A percentile compares a stretch with the other conserved stretches of the same genome.
Conservation (phyloP, 305 asterid genomes). For the Rubia peregrina region DNA sequence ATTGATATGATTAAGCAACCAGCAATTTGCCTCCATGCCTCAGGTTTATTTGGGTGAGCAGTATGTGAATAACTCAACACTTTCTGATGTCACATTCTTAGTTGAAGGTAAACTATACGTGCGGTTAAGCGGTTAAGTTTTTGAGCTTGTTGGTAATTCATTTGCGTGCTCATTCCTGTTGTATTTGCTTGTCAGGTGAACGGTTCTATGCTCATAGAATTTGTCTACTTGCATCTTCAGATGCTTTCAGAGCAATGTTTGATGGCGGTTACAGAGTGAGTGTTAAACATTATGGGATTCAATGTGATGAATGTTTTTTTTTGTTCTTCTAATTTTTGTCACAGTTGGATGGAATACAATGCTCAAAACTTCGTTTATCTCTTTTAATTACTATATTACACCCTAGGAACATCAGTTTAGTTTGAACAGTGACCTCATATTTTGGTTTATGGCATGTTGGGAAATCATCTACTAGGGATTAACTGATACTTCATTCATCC, state of each 20-base stretch:
- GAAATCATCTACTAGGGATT: neutral
- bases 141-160: neutral
- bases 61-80: slow-evolving; percentile 79
- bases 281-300: slow-evolving; percentile 21
- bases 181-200: slow-evolving; percentile 48
- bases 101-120: slow-evolving; percentile 63
- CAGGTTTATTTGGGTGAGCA: slow-evolving; percentile 98
- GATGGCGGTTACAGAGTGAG: slow-evolving; percentile 98
- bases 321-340: neutral
- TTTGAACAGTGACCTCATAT: neutral
- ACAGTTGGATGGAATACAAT: too few relatives aligned
- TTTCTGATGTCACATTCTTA: slow-evolving; percentile 91
- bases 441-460: neutral
- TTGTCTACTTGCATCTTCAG: slow-evolving; percentile 95
- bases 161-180: slow-evolving; percentile 9
- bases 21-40: slow-evolving; percentile 17
- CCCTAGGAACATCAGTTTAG: too few relatives aligned
- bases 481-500: neutral
- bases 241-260: slow-evolving; percentile 99
- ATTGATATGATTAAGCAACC: neutral
- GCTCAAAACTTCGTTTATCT: too few relatives aligned
- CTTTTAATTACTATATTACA: too few relatives aligned
- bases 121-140: slow-evolving; percentile 12
- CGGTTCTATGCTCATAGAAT: slow-evolving; percentile 97
- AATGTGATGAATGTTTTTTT: neutral